Evolutionary conservation across 2,329 filamentous ascomycete genomes (phyloP).

Genomic region (Tolypocladium tropicale): DNA sequence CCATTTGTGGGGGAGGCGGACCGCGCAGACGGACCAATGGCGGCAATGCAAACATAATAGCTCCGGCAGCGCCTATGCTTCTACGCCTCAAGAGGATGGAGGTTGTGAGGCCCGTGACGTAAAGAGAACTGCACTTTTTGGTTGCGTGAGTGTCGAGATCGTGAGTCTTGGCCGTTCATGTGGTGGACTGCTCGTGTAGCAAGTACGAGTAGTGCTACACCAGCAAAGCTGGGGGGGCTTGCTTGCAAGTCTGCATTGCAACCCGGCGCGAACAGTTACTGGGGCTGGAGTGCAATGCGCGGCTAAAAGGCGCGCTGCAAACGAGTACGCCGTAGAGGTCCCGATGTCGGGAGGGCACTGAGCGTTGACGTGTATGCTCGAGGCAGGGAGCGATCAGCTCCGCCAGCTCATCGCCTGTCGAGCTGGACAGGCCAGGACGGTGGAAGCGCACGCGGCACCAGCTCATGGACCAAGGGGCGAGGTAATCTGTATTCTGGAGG

Average conservation of each 20-base stretch:
- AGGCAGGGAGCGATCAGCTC: not conserved
- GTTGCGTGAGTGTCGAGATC: not conserved
- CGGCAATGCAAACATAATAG: slow-evolving; percentile 1
- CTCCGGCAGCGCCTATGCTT: not conserved
- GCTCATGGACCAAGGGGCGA: not conserved
- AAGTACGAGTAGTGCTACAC: too few relatives aligned
- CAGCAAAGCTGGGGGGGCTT: too few relatives aligned
- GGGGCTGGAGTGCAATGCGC: not conserved
- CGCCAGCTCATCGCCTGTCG: not conserved
- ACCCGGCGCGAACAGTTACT: not conserved
- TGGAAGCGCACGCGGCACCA: not conserved
- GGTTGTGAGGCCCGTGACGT: not conserved
- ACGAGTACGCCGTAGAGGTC: too few relatives aligned
- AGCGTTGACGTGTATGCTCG: not conserved
- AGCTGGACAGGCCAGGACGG: not conserved
- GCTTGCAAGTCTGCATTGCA: not conserved
- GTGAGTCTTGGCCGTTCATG: not conserved
- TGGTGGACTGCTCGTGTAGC: not conserved
- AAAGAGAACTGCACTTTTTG: slow-evolving; percentile 1
- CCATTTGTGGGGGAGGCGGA: not conserved
- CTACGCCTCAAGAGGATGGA: slow-evolving; percentile 1
- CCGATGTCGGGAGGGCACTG: not conserved
- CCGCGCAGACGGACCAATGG: slow-evolving; percentile 2
- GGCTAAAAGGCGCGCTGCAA: not conserved
- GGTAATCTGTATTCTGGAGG: not conserved